Conservation (phyloP, 176 grass and related monocot genomes). For the Avena insularis region DNA sequence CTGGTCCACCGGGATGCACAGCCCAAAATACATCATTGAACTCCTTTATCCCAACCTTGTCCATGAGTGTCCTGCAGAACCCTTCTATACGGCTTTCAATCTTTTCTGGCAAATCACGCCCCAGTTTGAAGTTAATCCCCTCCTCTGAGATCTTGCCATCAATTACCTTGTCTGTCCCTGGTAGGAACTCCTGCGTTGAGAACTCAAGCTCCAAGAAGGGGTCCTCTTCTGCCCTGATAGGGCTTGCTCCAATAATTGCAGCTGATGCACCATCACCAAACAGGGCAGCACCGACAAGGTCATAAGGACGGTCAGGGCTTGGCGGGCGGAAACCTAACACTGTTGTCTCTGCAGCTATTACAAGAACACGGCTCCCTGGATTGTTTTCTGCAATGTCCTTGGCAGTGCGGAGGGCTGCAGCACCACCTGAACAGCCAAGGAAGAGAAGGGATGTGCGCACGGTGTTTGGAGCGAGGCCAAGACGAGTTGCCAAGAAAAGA, state of each 20-base stretch:
- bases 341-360: conserved; percentile 86
- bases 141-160: conserved; percentile 79
- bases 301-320: conserved; percentile 73
- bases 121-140: conserved; percentile 87
- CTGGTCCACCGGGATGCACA: conserved; percentile 82
- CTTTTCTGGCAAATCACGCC: conserved; percentile 73
- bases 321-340: conserved; percentile 84
- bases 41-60: conserved; percentile 56
- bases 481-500: conserved; percentile 71
- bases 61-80: conserved; percentile 75
- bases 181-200: conserved; percentile 78
- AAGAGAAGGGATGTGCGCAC: conserved; percentile 76
- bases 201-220: conserved; percentile 79
- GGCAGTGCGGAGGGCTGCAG: conserved; percentile 75
- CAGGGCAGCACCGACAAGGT: conserved; percentile 85
- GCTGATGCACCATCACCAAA: conserved; percentile 90
- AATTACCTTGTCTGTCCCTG: conserved; percentile 75
- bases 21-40: conserved; percentile 87
- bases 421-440: conserved; percentile 87
- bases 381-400: conserved; percentile 99
- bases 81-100: conserved; percentile 74
- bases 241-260: conserved; percentile 69
- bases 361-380: conserved; percentile 71
- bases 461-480: conserved; percentile 64
- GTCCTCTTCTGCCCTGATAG: conserved; percentile 56